Percentiles rank a stretch among this genome's conserved stretches.
phyloP scores from a whole-genome alignment of 257 asterid species.

The Fraxinus quadrangulata region DNA sequence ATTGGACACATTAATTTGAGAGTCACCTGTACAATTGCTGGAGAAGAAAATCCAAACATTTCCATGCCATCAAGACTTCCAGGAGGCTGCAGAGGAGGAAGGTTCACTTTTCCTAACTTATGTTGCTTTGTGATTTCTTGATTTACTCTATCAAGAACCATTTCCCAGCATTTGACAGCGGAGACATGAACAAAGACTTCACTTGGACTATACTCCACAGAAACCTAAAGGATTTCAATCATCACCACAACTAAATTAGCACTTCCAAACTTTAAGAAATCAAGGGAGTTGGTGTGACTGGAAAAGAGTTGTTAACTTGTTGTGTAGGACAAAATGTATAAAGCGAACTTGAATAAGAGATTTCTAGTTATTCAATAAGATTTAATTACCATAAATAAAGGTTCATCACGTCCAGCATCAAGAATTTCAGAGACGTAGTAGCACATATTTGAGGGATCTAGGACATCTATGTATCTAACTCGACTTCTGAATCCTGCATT shows the following conservation, averaged over 20 bases:
- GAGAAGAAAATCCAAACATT: slow-evolving; percentile 96
- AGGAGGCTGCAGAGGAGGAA: slow-evolving; percentile 97
- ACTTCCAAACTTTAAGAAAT: not conserved
- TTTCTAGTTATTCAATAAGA: slow-evolving; percentile 3
- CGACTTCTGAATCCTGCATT: slow-evolving; percentile 91
- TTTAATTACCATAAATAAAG: slow-evolving; percentile 76
- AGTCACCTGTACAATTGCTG: slow-evolving; percentile 84
- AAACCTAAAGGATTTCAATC: slow-evolving; percentile 51
- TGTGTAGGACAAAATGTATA: not conserved
- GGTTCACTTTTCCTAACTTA: slow-evolving; percentile 68
- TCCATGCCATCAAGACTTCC: slow-evolving; percentile 97
- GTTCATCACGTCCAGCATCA: slow-evolving; percentile 78
- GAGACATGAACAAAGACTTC: slow-evolving; percentile 82
- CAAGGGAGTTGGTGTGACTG: not conserved
- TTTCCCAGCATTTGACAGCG: slow-evolving; percentile 88
- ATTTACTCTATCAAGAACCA: slow-evolving; percentile 92
- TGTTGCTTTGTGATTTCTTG: slow-evolving; percentile 81
- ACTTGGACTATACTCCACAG: slow-evolving; percentile 64
- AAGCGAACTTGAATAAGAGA: not conserved
- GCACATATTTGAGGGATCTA: slow-evolving; percentile 77
- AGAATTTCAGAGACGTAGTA: slow-evolving; percentile 78
- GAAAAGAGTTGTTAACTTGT: not conserved
- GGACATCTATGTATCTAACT: slow-evolving; percentile 70
- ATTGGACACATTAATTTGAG: not conserved
- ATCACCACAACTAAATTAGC: not conserved